Conservation (phyloP, 306 rosid species). For the Potentilla sterilis region DNA sequence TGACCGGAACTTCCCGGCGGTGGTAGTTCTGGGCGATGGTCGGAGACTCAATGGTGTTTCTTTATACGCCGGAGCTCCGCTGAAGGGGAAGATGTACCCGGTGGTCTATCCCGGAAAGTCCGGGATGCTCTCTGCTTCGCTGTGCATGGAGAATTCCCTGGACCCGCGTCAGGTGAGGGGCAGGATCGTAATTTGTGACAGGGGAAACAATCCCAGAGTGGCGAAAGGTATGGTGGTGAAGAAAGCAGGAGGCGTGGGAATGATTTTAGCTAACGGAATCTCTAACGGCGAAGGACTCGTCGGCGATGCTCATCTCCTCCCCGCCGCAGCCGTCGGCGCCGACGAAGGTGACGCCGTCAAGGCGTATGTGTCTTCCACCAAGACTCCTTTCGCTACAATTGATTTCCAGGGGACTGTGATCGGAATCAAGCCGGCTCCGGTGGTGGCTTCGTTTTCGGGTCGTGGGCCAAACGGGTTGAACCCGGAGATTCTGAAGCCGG, state of each 20-base stretch:
- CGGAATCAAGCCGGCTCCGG: conserved; percentile 89
- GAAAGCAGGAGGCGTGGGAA: conserved; percentile 86
- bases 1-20: conserved; percentile 79
- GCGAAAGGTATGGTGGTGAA: conserved; percentile 78
- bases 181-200: conserved; percentile 74
- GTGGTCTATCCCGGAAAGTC: conserved; percentile 78
- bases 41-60: conserved; percentile 66
- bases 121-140: conserved; percentile 56
- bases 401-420: conserved; percentile 71
- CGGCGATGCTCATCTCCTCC: conserved; percentile 80
- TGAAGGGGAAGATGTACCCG: conserved; percentile 60
- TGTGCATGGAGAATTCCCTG: conserved; percentile 80
- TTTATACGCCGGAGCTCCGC: conserved; percentile 59
- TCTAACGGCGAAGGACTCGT: conserved; percentile 85
- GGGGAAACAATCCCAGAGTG: conserved; percentile 82
- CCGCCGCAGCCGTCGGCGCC: conserved; percentile 75
- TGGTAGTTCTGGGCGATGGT: conserved; percentile 56
- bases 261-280: conserved; percentile 75
- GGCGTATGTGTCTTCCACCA: conserved; percentile 48
- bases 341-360: conserved; percentile 64
- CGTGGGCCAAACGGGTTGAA: conserved; percentile 71
- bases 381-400: conserved; percentile 62
- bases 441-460: conserved; percentile 76
- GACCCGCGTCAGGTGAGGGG: conserved; percentile 64
- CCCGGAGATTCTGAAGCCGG: conserved; percentile 84